Base-by-base conservation (phyloP, 1,284 basidiomycete genomes). In the Hypsizygus ulmarius region DNA sequence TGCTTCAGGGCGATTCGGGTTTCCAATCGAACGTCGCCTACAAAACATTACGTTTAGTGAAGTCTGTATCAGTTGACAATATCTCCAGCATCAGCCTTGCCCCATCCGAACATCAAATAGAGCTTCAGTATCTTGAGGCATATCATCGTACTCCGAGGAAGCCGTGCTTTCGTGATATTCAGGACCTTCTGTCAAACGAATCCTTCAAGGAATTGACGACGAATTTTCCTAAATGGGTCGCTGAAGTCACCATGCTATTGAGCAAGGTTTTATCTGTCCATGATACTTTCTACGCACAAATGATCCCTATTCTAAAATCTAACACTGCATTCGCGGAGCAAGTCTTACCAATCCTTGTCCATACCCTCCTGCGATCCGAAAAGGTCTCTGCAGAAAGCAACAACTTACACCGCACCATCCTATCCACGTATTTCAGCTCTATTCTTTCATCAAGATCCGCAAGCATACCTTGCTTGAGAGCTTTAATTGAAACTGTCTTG, bases 401-500 rank as follows among this genome's bases (percentile, higher is more conserved):
- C 11, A 34, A 46, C 42, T 45, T 52, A 52, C 34, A 54, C 32
- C 71, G 69, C 5, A 57, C 57, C 3, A 43, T 64, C 0, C 65
- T 92, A 5, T 90, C 89, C 0, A 56, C 64, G 3, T 90, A 88
- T 59, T 85, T 93, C 65, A 72, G 76, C 0, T 61, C 67, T 5
- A 64, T 93, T 12, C 72, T 95, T 3, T 57, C 62, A 1, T 70
- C 72, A 2, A 63, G 67, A 2, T 53, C 60, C 3, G 63, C 79
- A 4, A 69, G 73, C 53, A 63, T 71, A 1, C 58, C 66, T 8
- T 84, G 81, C 55, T 71, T 83, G 49, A 74, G 75, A 42, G 77
- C 81, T 6, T 77, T 98, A 51, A 80, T 98, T 39, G 81, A 87
- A 43, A 77, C 85, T 34, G 70, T 94, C n/a, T 72, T 97, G 9